Evolutionary conservation across 306 rosid species (phyloP).

Genomic region (Carpinus viminea): DNA sequence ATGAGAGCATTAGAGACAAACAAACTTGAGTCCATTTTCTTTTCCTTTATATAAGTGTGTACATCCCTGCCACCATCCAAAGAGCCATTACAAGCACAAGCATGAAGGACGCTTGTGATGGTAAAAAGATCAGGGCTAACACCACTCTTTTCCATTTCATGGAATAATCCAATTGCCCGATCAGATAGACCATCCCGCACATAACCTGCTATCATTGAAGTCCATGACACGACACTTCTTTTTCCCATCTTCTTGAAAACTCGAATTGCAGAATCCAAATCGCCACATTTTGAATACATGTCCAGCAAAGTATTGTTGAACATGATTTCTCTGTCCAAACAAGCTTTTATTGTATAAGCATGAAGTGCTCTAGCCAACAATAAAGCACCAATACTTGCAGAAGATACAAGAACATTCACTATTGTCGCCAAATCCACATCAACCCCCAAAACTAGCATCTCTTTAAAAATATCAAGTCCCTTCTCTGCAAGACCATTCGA

Average conservation of each 20-base stretch:
- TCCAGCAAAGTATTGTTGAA: conserved; percentile 64
- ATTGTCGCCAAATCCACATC: conserved; percentile 65
- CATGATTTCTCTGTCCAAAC: conserved; percentile 40
- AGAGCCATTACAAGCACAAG: conserved; percentile 52
- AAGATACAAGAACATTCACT: conserved; percentile 63
- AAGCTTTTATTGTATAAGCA: conserved; percentile 49
- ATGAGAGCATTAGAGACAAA: conserved; percentile 70
- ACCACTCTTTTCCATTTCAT: conserved; percentile 56
- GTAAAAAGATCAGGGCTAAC: conserved; percentile 52
- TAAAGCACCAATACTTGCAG: conserved; percentile 52
- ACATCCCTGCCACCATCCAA: conserved; percentile 51
- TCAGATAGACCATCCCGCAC: conserved; percentile 59
- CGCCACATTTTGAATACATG: conserved; percentile 77
- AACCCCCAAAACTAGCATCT: conserved; percentile 46
- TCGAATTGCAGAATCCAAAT: conserved; percentile 43
- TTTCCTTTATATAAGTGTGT: conserved; percentile 56
- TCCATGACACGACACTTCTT: conserved; percentile 78
- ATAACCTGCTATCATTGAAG: conserved; percentile 66
- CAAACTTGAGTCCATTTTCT: conserved; percentile 42
- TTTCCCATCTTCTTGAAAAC: conserved; percentile 58
- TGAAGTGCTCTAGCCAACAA: conserved; percentile 61
- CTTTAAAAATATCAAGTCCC: conserved; percentile 46
- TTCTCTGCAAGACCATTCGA: conserved; percentile 43
- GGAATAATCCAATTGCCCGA: conserved; percentile 49
- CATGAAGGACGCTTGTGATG: conserved; percentile 60